phyloP scores from a whole-genome alignment of 1,284 basidiomycete genomes.

The Sanghuangporus baumii region DNA sequence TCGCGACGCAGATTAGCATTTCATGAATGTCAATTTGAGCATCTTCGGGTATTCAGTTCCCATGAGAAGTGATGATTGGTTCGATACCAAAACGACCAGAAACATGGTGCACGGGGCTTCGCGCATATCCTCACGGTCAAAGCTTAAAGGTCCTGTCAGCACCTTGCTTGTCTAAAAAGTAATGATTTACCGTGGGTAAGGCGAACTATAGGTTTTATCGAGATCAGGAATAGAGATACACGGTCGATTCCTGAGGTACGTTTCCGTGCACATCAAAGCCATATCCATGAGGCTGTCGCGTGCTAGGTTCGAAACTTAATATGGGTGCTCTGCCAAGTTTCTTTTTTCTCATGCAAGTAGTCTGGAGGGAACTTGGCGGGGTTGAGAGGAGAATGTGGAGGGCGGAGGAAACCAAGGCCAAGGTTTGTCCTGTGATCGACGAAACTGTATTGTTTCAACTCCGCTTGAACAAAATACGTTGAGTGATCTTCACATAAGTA shows the following conservation, averaged over 20 bases:
- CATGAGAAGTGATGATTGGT: not conserved
- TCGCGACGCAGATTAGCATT: conserved; percentile 7
- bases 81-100: not conserved
- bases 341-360: not conserved
- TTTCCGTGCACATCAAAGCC: not conserved
- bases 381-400: too few species aligned
- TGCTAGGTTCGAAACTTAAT: not conserved
- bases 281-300: conserved; percentile 7
- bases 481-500: too few species aligned
- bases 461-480: too few species aligned
- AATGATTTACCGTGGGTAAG: not conserved
- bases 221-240: not conserved
- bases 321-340: not conserved
- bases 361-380: too few species aligned
- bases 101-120: not conserved
- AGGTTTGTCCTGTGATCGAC: too few species aligned
- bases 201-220: conserved; percentile 1
- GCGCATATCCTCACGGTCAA: not conserved
- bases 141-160: not conserved
- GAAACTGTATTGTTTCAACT: too few species aligned
- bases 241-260: not conserved
- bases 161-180: not conserved
- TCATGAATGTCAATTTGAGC: not conserved
- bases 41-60: not conserved
- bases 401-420: too few species aligned